phyloP scores from a whole-genome alignment of 2,329 filamentous ascomycete species.

The Aureobasidium vineae region DNA sequence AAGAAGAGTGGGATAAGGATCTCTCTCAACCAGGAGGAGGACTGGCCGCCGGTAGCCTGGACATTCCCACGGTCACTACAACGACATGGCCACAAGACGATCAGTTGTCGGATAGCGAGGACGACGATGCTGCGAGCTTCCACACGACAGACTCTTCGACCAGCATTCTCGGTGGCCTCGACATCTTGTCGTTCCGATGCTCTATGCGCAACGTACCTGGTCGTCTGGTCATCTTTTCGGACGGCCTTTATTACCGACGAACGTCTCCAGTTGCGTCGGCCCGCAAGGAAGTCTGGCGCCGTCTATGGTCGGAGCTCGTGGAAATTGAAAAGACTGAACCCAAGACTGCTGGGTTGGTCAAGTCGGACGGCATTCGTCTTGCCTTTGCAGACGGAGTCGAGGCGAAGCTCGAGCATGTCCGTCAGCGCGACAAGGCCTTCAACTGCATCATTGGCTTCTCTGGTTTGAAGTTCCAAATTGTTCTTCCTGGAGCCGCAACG shows the following conservation, averaged over 20 bases:
- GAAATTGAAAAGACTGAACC: constrained; percentile 34
- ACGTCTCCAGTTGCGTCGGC: constrained; percentile 15
- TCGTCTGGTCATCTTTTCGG: constrained; percentile 32
- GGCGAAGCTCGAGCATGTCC: constrained; percentile 34
- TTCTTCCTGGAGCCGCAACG: constrained; percentile 26
- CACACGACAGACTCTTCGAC: constrained; percentile 30
- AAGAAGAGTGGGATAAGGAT: constrained; percentile 27
- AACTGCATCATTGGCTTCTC: constrained; percentile 42
- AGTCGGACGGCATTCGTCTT: constrained; percentile 11
- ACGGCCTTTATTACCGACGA: constrained; percentile 33
- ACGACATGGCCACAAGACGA: neutral
- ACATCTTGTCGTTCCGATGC: constrained; percentile 35
- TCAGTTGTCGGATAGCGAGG: neutral
- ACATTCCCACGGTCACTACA: neutral
- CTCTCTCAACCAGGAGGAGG: neutral
- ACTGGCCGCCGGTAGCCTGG: neutral
- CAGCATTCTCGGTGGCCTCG: constrained; percentile 29
- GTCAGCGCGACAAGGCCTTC: constrained; percentile 39
- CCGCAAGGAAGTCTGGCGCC: constrained; percentile 32
- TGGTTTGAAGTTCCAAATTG: constrained; percentile 38
- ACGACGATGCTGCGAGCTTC: constrained; percentile 27
- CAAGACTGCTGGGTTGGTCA: constrained; percentile 23
- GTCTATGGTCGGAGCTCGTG: constrained; percentile 32
- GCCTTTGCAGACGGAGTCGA: constrained; percentile 22
- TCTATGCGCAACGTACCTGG: constrained; percentile 29